Conservation (phyloP, 2,329 filamentous ascomycete species). For the Penicillium sp. region DNA sequence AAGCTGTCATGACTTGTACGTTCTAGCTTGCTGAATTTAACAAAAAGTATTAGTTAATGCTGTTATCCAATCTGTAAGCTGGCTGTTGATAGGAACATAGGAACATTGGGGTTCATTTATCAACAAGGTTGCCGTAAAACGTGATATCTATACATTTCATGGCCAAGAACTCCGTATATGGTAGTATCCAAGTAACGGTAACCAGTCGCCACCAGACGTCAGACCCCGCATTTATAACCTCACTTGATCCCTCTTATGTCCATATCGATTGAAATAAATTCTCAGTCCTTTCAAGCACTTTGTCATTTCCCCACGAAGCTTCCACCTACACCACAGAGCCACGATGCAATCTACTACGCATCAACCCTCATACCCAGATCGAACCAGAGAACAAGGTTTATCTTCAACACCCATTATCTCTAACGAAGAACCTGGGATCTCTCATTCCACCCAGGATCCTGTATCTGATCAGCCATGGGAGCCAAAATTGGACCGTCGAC, state of each 20-base stretch:
- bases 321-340: not conserved
- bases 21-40: slow-evolving; percentile 12
- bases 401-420: not conserved
- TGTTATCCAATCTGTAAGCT: not conserved
- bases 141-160: not conserved
- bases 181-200: not conserved
- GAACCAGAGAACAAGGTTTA: slow-evolving; percentile 8
- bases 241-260: not conserved
- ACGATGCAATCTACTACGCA: not conserved
- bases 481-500: slow-evolving; percentile 29
- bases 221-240: not conserved
- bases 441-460: not conserved
- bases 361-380: slow-evolving; percentile 1
- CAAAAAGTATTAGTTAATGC: slow-evolving; percentile 5
- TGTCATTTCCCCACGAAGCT: no score
- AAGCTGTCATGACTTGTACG: slow-evolving; percentile 23
- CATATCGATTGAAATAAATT: not conserved
- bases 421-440: not conserved
- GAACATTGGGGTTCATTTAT: not conserved
- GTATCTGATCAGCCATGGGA: slow-evolving; percentile 26
- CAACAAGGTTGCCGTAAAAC: no score
- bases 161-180: not conserved
- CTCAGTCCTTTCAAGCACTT: not conserved
- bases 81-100: not conserved
- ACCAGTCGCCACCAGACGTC: not conserved